Evolutionary conservation across 148 eudicot species (phyloP).

Genomic region (Cornus controversa): DNA sequence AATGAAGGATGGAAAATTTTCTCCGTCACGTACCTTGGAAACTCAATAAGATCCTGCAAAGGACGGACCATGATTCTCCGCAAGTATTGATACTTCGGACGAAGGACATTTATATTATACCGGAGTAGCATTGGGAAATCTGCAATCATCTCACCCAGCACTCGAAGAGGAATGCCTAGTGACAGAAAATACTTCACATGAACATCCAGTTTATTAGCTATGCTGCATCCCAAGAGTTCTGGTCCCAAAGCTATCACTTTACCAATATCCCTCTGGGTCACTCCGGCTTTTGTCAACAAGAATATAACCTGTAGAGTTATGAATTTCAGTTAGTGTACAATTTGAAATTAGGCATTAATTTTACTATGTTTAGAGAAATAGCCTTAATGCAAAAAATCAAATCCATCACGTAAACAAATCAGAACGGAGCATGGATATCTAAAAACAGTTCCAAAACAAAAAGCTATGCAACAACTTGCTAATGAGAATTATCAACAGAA

Average conservation of each 20-base stretch:
- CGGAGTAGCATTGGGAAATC: slow-evolving; percentile 94
- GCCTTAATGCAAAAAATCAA: background rate
- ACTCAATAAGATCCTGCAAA: slow-evolving; percentile 76
- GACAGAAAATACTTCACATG: slow-evolving; percentile 84
- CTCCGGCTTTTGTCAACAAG: slow-evolving; percentile 84
- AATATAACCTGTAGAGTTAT: slow-evolving; percentile 61
- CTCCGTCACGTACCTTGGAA: slow-evolving; percentile 66
- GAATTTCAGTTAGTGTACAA: background rate
- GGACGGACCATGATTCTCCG: slow-evolving; percentile 90
- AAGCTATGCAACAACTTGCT: too few relatives aligned
- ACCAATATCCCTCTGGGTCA: slow-evolving; percentile 58
- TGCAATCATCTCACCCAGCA: slow-evolving; percentile 80
- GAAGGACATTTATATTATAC: slow-evolving; percentile 73
- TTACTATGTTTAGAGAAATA: background rate
- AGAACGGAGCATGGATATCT: background rate
- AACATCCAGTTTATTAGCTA: slow-evolving; percentile 74
- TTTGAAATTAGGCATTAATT: background rate
- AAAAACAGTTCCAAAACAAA: background rate
- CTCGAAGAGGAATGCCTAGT: slow-evolving; percentile 61
- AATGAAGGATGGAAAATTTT: background rate
- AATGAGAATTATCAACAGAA: too few relatives aligned
- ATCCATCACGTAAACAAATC: background rate
- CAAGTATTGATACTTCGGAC: slow-evolving; percentile 89
- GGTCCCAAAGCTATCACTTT: slow-evolving; percentile 86
- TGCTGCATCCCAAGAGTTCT: slow-evolving; percentile 92